Conservation (phyloP, 805 yeast species). For the Ogataea minuta region DNA sequence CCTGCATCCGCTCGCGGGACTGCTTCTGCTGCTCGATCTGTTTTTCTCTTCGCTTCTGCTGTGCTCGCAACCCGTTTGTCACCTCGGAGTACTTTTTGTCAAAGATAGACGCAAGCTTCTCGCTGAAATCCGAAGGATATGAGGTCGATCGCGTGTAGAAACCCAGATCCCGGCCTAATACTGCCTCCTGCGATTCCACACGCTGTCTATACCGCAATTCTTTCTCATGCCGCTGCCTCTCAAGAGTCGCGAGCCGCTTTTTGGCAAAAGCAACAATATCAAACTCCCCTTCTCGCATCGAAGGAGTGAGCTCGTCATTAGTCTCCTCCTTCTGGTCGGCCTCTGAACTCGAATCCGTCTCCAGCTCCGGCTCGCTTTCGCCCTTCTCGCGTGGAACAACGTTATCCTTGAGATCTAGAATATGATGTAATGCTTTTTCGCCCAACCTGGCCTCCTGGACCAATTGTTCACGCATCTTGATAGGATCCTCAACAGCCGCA, state of each 20-base stretch:
- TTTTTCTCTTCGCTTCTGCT: slow-evolving; percentile 33
- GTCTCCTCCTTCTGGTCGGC: slow-evolving; percentile 3
- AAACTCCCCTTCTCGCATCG: slow-evolving; percentile 33
- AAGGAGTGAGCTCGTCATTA: slow-evolving; percentile 1
- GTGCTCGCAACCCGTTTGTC: slow-evolving; percentile 29
- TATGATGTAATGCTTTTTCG: slow-evolving; percentile 69
- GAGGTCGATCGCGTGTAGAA: slow-evolving; percentile 26
- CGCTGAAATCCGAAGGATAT: slow-evolving; percentile 25
- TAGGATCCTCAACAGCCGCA: slow-evolving; percentile 63
- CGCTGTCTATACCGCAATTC: slow-evolving; percentile 35
- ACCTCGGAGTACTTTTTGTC: slow-evolving; percentile 22
- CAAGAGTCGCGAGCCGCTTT: slow-evolving; percentile 40
- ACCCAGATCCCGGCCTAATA: slow-evolving; percentile 32
- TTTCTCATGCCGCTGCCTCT: slow-evolving; percentile 34
- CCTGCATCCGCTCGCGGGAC: slow-evolving; percentile 30
- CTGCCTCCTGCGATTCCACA: slow-evolving; percentile 32
- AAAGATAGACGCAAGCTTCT: slow-evolving; percentile 19
- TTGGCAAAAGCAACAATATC: slow-evolving; percentile 60
- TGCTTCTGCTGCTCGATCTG: slow-evolving; percentile 29
- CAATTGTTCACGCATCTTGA: slow-evolving; percentile 63
- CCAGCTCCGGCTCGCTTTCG: slow-evolving; percentile 19
- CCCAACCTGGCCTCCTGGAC: slow-evolving; percentile 81
- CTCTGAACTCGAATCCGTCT: slow-evolving; percentile 14
- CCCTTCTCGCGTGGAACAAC: slow-evolving; percentile 11
- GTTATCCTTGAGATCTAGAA: slow-evolving; percentile 35